phyloP scores from a whole-genome alignment of 1,284 basidiomycete species.

The Trichosporon sp. region DNA sequence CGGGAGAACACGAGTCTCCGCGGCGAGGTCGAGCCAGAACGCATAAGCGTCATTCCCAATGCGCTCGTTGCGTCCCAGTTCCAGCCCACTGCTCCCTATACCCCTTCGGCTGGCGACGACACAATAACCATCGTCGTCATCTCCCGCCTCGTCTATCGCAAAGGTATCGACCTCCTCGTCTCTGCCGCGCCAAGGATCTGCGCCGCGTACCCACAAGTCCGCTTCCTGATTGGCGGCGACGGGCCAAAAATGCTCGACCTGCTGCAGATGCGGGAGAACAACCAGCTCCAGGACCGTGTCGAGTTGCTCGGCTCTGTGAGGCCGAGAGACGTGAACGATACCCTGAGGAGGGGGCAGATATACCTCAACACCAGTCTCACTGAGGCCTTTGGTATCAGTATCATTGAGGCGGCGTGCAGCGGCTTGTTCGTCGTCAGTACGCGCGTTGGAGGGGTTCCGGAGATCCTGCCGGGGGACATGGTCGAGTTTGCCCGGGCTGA shows the following conservation, averaged over 20 bases:
- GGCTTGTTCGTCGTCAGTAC: constrained; percentile 95
- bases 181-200: constrained; percentile 90
- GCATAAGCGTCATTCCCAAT: constrained; percentile 91
- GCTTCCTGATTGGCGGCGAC: constrained; percentile 88
- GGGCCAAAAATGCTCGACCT: constrained; percentile 95
- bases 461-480: constrained; percentile 90
- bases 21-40: constrained; percentile 70
- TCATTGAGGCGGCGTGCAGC: constrained; percentile 92
- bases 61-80: constrained; percentile 89
- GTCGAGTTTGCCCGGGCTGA: constrained; percentile 91
- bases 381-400: constrained; percentile 94
- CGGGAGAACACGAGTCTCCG: constrained; percentile 94
- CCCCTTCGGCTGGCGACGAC: constrained; percentile 49
- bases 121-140: constrained; percentile 86
- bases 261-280: constrained; percentile 91
- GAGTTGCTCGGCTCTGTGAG: constrained; percentile 80
- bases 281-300: constrained; percentile 86
- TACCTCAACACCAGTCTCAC: constrained; percentile 96
- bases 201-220: constrained; percentile 75
- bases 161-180: constrained; percentile 93
- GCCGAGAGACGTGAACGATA: constrained; percentile 79
- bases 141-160: constrained; percentile 94
- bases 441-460: constrained; percentile 91
- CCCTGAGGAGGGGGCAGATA: constrained; percentile 80
- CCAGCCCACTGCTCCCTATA: constrained; percentile 59